Evolutionary conservation across 371 early-diverging fungal genomes (phyloP), one percentile per base, ranked within the genome.

Genomic region (Mycotypha africana): DNA sequence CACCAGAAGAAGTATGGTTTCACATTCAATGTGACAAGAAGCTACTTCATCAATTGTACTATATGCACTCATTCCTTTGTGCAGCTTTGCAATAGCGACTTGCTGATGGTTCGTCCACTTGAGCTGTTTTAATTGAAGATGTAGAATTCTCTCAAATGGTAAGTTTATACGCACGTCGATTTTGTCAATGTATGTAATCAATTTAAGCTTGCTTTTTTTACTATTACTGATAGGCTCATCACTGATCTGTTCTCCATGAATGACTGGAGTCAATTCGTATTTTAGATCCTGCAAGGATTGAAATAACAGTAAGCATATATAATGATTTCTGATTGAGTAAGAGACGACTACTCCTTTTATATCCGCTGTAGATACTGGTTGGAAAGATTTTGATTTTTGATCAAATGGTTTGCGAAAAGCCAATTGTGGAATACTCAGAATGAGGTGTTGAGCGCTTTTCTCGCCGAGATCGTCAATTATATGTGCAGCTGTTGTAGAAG

Each of bases 241-340:
- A n/a, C n/a, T n/a, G n/a, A n/a, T n/a, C n/a, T n/a, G n/a, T n/a
- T n/a, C n/a, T n/a, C n/a, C n/a, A n/a, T n/a, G n/a, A n/a, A n/a
- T n/a, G n/a, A n/a, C n/a, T n/a, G n/a, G n/a, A n/a, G n/a, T n/a
- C n/a, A n/a, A n/a, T n/a, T n/a, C n/a, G n/a, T n/a, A n/a, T n/a
- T n/a, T n/a, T n/a, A n/a, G n/a, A n/a, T n/a, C n/a, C n/a, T n/a
- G 19, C 3, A 56, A 21, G 2, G 57, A 51, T 6, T 20, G 19
- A 0, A 34, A 22, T 1, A 51, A 26, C 5, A 56, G 16, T 10
- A 56, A 12, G 22, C 47, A 51, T 2, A 31, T 36, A 16, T 56
- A 56, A 32, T 56, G 51, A 41, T 56, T 42, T 6, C 36, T 17
- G 0, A 56, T 25, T 3, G 57, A 56, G 12, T 51, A 56, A 14